Base-by-base conservation (phyloP, 164 flowering plant species). In the Buxus sempervirens region DNA sequence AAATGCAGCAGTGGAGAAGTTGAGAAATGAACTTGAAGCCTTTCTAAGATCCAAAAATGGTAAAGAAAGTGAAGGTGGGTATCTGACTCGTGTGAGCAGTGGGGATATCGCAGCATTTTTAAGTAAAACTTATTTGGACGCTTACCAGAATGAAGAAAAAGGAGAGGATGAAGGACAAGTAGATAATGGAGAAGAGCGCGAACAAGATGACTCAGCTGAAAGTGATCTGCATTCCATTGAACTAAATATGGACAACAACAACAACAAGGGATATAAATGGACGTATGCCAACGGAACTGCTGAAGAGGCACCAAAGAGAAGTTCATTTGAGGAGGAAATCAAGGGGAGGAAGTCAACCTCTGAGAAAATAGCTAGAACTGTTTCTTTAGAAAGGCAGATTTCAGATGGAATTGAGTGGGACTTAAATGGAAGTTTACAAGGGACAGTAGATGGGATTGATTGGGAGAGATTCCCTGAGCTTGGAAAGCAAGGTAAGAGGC, bases 141-240 rank as follows among this genome's bases (percentile, higher is more conserved):
- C 78, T 25, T 70, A 72, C 60, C 70, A 65, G 23, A 65, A 48
- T 65, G 82, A 80, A 58, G 80, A 69, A 57, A 73, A 68, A 59
- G 87, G 74, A 62, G 67, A 69, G 26, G 82, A 77, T 23, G 92
- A 82, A 68, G 87, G 83, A 70, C 84, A 72, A 20, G 91, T 77
- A 63, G 85, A 80, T 59, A 84, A 65, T 8, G 63, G 36, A 12
- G 62, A 66, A 5, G 69, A 45, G 16, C 62, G 56, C 28, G 77
- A 66, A 42, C 74, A 75, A 23, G 75, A 74, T 8, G 79, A 82
- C 60, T 88, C 85, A 0, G 84, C 79, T 25, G 90, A 88, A 56
- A 86, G 96, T 70, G 97, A 94, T 75, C 86, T 84, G 62, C 96
- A 87, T 75, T 87, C 96, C 2, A 83, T 90, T 21, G 97, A 90